A percentile compares a stretch with the other conserved stretches of the same genome.
phyloP scores from a whole-genome alignment of 1,284 basidiomycete species.

The Ganoderma leucocontextum region DNA sequence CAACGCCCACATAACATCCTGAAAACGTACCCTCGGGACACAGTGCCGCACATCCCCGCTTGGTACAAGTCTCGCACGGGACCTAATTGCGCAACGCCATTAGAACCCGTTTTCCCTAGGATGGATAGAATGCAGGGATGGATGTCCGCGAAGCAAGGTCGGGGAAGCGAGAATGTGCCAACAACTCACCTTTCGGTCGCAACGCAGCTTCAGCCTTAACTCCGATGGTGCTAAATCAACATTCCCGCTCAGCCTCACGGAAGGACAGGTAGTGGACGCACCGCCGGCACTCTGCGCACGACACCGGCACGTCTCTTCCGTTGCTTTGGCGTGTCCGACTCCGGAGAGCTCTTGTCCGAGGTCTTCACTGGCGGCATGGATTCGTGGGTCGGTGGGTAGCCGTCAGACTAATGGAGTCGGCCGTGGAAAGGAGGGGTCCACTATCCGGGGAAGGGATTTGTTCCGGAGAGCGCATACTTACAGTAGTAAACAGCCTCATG shows the following conservation, averaged over 20 bases:
- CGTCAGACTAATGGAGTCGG: neutral
- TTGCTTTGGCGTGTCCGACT: slow-evolving; percentile 37
- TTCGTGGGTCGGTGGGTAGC: neutral
- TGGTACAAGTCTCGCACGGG: slow-evolving; percentile 76
- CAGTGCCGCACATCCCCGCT: slow-evolving; percentile 72
- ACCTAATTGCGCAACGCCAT: slow-evolving; percentile 48
- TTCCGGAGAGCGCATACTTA: no score
- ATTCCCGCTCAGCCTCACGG: slow-evolving; percentile 10
- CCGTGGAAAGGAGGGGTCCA: neutral
- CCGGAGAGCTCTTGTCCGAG: slow-evolving; percentile 28
- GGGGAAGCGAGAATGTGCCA: slow-evolving; percentile 1
- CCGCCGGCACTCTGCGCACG: slow-evolving; percentile 77
- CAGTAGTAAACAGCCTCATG: no score
- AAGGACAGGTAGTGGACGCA: slow-evolving; percentile 32
- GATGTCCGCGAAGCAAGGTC: slow-evolving; percentile 3
- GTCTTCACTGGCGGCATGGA: slow-evolving; percentile 27
- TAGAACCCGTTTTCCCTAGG: neutral
- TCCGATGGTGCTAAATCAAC: neutral
- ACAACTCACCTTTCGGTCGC: slow-evolving; percentile 68
- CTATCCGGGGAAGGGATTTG: no score
- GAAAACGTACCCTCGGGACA: slow-evolving; percentile 68
- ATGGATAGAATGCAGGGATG: neutral
- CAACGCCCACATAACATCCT: neutral
- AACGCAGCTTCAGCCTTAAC: slow-evolving; percentile 71
- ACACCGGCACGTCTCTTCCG: slow-evolving; percentile 62